Conservation (phyloP, 2,329 filamentous ascomycete species). For the Trichoderma afroharzianum region DNA sequence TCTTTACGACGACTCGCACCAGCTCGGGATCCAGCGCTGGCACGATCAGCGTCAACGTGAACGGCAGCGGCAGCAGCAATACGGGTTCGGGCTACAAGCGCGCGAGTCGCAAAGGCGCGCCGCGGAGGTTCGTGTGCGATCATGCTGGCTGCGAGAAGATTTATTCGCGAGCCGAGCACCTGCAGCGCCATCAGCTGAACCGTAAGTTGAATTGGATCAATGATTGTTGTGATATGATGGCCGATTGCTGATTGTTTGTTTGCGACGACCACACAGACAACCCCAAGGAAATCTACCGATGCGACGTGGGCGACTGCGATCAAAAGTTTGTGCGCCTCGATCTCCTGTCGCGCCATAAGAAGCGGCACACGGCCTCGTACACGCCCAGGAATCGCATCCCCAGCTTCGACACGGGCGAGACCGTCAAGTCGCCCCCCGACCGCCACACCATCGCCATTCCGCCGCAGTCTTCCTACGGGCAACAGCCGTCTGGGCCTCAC, state of each 20-base stretch:
- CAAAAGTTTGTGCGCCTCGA: conserved; percentile 77
- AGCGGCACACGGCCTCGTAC: conserved; percentile 58
- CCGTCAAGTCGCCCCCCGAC: not conserved
- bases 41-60: conserved; percentile 9
- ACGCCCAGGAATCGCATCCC: conserved; percentile 48
- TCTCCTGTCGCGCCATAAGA: conserved; percentile 65
- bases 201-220: conserved; percentile 48
- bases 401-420: conserved; percentile 41
- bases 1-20: conserved; percentile 10
- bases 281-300: conserved; percentile 75
- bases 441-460: not conserved
- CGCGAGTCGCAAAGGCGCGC: conserved; percentile 49
- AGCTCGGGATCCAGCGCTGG: conserved; percentile 6
- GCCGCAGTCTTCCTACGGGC: not conserved
- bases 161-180: conserved; percentile 76
- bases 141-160: conserved; percentile 72
- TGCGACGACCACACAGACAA: conserved; percentile 51
- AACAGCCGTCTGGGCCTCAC: conserved; percentile 36
- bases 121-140: conserved; percentile 58
- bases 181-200: conserved; percentile 78
- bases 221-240: not conserved
- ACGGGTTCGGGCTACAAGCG: conserved; percentile 41
- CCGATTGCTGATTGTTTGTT: conserved; percentile 3
- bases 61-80: not conserved
- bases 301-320: conserved; percentile 70